These are phyloP conservation scores for Solanum hybrid DNA, from an alignment of 305 asterid species.

Conservation along the genomic window DNA sequence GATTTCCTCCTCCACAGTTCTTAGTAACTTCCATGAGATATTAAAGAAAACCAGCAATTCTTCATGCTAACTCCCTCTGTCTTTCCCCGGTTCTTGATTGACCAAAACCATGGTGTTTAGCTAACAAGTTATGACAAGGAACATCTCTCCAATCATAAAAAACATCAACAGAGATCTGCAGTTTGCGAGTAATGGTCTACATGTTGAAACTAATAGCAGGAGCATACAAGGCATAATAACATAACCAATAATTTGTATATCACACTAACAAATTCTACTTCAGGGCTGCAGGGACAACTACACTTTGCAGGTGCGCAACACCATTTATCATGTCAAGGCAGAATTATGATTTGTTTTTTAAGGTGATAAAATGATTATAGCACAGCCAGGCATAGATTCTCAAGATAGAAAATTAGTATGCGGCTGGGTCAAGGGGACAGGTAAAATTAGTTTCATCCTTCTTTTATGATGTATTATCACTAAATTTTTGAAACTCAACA, in stretches of 20 bases:
- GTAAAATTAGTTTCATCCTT: neutral
- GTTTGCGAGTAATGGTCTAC: neutral
- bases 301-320: neutral
- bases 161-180: neutral
- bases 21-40: neutral
- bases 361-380: neutral
- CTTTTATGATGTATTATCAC: neutral
- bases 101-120: neutral
- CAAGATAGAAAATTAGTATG: neutral
- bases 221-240: neutral
- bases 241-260: neutral
- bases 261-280: neutral
- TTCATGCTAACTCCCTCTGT: neutral
- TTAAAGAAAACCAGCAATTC: neutral
- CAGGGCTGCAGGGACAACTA: neutral
- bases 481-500: neutral
- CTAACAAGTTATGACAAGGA: neutral
- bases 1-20: neutral
- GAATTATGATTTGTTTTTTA: neutral
- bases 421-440: neutral
- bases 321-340: neutral
- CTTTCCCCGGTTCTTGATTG: neutral
- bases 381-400: neutral
- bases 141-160: neutral
- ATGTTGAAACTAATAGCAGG: neutral